Conservation (phyloP, 148 eudicot species). For the Heliosperma pusillum region DNA sequence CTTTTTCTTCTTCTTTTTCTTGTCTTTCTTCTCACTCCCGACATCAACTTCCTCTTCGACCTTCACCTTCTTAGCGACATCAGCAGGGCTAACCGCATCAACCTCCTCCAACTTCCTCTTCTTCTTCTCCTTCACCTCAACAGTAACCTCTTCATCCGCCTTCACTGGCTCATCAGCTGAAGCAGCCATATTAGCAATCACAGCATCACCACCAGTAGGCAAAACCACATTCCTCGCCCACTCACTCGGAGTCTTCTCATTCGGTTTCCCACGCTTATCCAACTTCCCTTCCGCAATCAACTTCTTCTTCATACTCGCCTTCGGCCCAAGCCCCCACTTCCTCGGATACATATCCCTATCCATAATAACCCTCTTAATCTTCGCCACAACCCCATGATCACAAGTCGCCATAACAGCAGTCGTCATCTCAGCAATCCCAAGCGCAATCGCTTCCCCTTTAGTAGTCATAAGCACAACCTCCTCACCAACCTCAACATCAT, state of each 20-base stretch:
- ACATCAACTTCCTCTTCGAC: conserved; percentile 43
- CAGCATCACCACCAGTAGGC: conserved; percentile 74
- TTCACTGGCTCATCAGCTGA: background rate
- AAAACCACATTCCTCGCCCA: conserved; percentile 82
- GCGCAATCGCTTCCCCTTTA: conserved; percentile 90
- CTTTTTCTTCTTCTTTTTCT: conserved; percentile 24
- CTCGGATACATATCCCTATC: conserved; percentile 92
- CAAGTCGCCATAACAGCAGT: conserved; percentile 98
- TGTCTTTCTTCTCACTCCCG: conserved; percentile 8
- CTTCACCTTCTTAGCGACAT: conserved; percentile 48
- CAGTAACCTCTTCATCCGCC: conserved; percentile 7
- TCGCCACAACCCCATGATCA: conserved; percentile 94
- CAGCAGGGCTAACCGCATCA: background rate
- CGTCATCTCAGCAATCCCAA: conserved; percentile 96
- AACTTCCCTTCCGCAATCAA: conserved; percentile 74
- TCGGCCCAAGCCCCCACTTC: conserved; percentile 96
- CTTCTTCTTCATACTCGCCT: conserved; percentile 92
- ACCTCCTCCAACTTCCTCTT: conserved; percentile 11
- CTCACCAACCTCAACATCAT: conserved; percentile 84
- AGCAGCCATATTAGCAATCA: conserved; percentile 72
- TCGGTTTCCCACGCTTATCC: conserved; percentile 83
- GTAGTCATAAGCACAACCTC: conserved; percentile 94
- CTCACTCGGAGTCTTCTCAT: conserved; percentile 73
- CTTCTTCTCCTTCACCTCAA: too few relatives aligned
- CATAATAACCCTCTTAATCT: conserved; percentile 98